phyloP scores from a whole-genome alignment of 805 yeast species.

The Debaryomyces castellii region DNA sequence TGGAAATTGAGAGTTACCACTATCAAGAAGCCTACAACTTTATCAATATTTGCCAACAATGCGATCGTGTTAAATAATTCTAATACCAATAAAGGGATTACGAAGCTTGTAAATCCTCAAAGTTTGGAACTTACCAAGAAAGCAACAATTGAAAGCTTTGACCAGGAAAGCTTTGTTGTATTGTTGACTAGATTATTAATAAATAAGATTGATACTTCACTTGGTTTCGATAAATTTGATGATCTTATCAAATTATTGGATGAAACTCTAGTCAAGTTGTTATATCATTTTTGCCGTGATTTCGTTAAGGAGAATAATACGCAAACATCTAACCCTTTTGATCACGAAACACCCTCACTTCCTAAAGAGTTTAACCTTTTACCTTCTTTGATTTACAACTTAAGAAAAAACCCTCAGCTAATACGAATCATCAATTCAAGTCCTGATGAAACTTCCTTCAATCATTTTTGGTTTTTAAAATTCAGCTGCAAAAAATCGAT shows the following conservation, averaged over 20 bases:
- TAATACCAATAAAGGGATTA: background rate
- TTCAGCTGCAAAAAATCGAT: constrained; percentile 16
- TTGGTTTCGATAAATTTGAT: constrained; percentile 31
- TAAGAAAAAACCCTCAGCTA: constrained; percentile 36
- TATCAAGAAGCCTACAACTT: constrained; percentile 26
- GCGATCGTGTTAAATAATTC: constrained; percentile 16
- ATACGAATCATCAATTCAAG: constrained; percentile 39
- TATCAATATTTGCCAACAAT: constrained; percentile 14
- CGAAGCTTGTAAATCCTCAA: constrained; percentile 15
- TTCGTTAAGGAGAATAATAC: constrained; percentile 6
- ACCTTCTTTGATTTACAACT: constrained; percentile 31
- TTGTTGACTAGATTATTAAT: constrained; percentile 31
- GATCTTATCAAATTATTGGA: constrained; percentile 22
- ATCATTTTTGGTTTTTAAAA: constrained; percentile 32
- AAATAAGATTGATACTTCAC: constrained; percentile 31
- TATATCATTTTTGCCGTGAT: constrained; percentile 29
- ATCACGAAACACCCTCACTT: constrained; percentile 15
- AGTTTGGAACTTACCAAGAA: constrained; percentile 25
- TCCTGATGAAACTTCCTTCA: constrained; percentile 47
- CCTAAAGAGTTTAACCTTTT: constrained; percentile 25
- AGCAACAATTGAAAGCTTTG: constrained; percentile 27
- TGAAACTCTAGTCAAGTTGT: constrained; percentile 21
- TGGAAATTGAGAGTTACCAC: constrained; percentile 34
- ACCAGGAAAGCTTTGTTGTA: constrained; percentile 29
- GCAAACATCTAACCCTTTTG: constrained; percentile 21